Conservation (phyloP, 306 rosid genomes). For the Malus orientalis region DNA sequence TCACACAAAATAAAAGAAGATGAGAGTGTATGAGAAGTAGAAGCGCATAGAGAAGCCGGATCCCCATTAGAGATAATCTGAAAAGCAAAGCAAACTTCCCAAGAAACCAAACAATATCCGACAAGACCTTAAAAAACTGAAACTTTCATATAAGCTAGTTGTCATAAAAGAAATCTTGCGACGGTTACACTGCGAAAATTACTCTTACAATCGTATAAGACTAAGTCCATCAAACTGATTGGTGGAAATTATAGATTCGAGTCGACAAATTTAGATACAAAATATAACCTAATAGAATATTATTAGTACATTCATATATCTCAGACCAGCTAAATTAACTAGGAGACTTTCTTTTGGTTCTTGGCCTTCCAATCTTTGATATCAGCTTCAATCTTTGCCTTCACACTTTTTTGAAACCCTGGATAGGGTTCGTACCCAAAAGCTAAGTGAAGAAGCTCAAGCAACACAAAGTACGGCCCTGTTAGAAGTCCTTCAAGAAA, state of each 20-base stretch:
- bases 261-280: not conserved
- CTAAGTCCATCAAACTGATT: not conserved
- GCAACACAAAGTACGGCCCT: constrained; percentile 77
- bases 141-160: not conserved
- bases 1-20: too few relatives aligned
- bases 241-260: not conserved
- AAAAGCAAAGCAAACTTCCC: not conserved
- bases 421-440: constrained; percentile 77
- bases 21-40: too few relatives aligned
- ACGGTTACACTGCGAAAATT: not conserved
- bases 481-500: constrained; percentile 69
- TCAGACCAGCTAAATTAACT: not conserved
- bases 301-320: not conserved
- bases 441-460: constrained; percentile 48
- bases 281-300: not conserved
- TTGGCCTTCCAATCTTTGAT: constrained; percentile 49
- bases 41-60: too few relatives aligned
- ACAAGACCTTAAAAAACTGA: not conserved
- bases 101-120: not conserved
- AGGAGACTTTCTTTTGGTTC: constrained; percentile 49
- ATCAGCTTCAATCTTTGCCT: constrained; percentile 44
- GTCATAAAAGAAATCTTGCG: too few relatives aligned
- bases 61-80: not conserved
- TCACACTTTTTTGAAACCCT: constrained; percentile 50
- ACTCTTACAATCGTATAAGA: not conserved